Evolutionary conservation across 371 early-diverging fungal species (phyloP), one percentile per base, ranked within the genome.

Genomic region (Syncephalastrum sp.): DNA sequence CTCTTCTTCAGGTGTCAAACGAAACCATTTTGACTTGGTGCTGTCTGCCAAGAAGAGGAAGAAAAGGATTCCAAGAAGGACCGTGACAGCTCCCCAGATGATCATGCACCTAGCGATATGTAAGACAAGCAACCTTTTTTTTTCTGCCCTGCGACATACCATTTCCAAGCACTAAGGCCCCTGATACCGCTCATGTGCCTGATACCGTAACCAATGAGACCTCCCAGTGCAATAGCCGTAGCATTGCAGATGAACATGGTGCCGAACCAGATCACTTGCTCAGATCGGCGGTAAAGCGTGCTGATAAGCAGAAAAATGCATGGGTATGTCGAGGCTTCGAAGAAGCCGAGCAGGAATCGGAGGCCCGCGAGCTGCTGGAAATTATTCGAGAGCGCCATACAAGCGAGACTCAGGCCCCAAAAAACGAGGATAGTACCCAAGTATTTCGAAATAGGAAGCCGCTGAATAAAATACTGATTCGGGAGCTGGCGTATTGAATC

Each of bases 21-120:
- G 43, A 16, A 71, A 59, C 42, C 68, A 64, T 8, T 57, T 24
- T 13, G 70, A 64, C 52, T 68, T 66, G n/a, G 76, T 69, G 46
- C 61, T 54, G 53, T 76, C 76, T 25, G 70, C 61, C 19, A 76
- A 58, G 42, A 72, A 76, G 54, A 76, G 64, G 53, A 72, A 72
- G 41, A 65, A 54, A 13, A 61, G 16, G 33, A 70, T 17, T 4
- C 76, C 76, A 25, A 70, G 45, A n/a, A 65, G 7, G 12, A 67
- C 47, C 6, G 76, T 72, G 16, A 61, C 16, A 33, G 42, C 24
- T 38, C 76, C 76, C 29, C 68, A 59, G 16, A 75, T 62, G 19
- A 75, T 54, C 75, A 75, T 75, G 27, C 67, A 68, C 75, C 75
- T 74, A 52, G 6, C 2, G 12, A 50, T 7, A 5, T 33, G 27